These are phyloP conservation scores for Nitzschia inconspicua DNA, from an alignment of 108 stramenopile species.

Conservation along the genomic window DNA sequence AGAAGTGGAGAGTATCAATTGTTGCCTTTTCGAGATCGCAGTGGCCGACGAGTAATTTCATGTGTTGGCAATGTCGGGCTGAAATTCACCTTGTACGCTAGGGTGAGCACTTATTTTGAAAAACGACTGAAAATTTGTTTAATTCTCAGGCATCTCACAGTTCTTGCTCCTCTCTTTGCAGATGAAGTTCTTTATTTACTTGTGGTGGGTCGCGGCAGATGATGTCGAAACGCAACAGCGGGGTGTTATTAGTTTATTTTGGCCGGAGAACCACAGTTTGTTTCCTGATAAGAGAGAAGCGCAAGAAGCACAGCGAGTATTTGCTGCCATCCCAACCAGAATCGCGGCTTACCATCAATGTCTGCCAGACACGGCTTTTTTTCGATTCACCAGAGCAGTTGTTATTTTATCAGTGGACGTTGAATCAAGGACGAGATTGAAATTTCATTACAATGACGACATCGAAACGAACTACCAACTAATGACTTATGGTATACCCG, in stretches of 20 bases:
- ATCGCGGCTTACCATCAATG: not conserved
- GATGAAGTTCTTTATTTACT: constrained; percentile 3
- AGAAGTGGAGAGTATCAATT: not conserved
- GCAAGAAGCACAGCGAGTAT: not conserved
- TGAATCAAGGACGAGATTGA: too few species aligned
- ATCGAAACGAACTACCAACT: constrained; percentile 13
- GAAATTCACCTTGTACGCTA: too few species aligned
- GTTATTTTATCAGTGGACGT: not conserved
- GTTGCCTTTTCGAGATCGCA: constrained; percentile 1
- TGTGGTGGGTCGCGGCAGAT: not conserved
- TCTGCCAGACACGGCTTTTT: constrained; percentile 1
- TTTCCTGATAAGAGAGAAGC: not conserved
- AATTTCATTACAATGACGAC: too few species aligned
- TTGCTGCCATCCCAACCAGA: not conserved
- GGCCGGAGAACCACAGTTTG: not conserved
- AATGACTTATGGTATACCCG: constrained; percentile 25
- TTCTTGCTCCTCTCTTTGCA: not conserved
- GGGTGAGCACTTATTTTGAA: too few species aligned
- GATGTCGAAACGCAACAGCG: constrained; percentile 5
- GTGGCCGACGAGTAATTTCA: constrained; percentile 1
- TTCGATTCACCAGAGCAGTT: not conserved
- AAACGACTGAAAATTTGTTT: too few species aligned
- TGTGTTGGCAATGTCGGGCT: too few species aligned
- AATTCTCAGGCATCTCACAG: too few species aligned
- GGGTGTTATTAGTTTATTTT: not conserved